Evolutionary conservation across 148 eudicot genomes (phyloP).

Genomic region (Dysphania ambrosioides): DNA sequence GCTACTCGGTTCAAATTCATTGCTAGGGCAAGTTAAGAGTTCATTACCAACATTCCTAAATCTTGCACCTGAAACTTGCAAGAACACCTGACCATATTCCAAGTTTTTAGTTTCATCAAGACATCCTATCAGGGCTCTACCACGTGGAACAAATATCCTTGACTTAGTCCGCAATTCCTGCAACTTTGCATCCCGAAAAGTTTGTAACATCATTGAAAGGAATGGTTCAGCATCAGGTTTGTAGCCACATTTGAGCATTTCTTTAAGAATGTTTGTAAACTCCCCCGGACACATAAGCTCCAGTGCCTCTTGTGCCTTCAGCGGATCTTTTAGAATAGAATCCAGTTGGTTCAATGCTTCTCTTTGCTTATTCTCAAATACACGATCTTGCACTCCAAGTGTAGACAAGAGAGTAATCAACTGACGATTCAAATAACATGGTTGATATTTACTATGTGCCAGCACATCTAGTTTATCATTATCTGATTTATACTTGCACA

Average conservation of each 20-base stretch:
- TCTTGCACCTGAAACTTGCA: conserved; percentile 53
- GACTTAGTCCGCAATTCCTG: conserved; percentile 55
- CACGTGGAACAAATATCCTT: conserved; percentile 52
- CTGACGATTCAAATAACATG: conserved; percentile 81
- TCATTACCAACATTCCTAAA: conserved; percentile 41
- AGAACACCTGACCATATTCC: conserved; percentile 73
- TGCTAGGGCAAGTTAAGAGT: conserved; percentile 19
- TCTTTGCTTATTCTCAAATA: conserved; percentile 71
- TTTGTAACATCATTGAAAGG: conserved; percentile 71
- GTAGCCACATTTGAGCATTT: conserved; percentile 66
- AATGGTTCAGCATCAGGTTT: conserved; percentile 69
- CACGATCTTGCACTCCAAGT: conserved; percentile 60
- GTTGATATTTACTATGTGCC: conserved; percentile 80
- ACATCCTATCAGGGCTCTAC: conserved; percentile 75
- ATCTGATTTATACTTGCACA: conserved; percentile 62
- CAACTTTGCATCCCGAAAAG: conserved; percentile 62
- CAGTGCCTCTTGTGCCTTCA: conserved; percentile 66
- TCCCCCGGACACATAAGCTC: conserved; percentile 83
- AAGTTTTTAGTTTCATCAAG: conserved; percentile 57
- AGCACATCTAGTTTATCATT: conserved; percentile 66
- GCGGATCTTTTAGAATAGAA: conserved; percentile 55
- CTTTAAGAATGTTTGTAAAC: conserved; percentile 52
- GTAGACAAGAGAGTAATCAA: conserved; percentile 77
- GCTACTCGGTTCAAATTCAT: conserved; percentile 15
- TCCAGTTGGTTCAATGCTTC: conserved; percentile 67